Evolutionary conservation across 257 asterid genomes (phyloP).

Genomic region (Thymus quinquecostatus): DNA sequence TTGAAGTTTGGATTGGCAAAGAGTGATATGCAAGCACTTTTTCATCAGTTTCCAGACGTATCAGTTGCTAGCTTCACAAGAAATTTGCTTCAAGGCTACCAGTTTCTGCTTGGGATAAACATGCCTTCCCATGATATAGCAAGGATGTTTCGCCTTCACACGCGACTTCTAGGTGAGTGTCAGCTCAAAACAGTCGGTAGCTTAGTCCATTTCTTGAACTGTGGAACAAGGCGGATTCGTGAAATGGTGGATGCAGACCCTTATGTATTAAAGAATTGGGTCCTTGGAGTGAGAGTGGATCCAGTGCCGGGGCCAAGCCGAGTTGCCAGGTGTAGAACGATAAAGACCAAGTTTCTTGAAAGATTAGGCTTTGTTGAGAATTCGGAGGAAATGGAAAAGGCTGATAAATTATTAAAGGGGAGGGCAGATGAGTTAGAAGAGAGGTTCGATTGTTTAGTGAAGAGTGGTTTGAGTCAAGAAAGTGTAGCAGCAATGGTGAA

Average conservation of each 20-base stretch:
- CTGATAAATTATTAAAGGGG: conserved; percentile 58
- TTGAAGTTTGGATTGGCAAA: too few species aligned
- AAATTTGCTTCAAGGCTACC: conserved; percentile 46
- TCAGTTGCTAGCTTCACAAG: conserved; percentile 41
- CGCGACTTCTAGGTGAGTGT: conserved; percentile 56
- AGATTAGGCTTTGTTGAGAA: conserved; percentile 60
- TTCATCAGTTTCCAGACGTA: conserved; percentile 39
- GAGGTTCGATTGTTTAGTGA: conserved; percentile 64
- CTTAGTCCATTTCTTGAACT: conserved; percentile 37
- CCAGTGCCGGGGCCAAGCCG: conserved; percentile 31
- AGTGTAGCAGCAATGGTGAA: conserved; percentile 50
- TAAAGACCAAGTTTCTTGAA: conserved; percentile 19
- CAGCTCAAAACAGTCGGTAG: conserved; percentile 45
- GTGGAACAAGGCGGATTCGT: conserved; percentile 43
- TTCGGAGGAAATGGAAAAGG: conserved; percentile 54
- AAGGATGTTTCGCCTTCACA: conserved; percentile 36
- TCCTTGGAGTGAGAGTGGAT: conserved; percentile 43
- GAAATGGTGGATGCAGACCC: conserved; percentile 37
- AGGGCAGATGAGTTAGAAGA: conserved; percentile 65
- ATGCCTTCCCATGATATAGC: conserved; percentile 47
- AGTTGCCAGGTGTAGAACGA: conserved; percentile 3
- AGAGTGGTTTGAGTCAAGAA: conserved; percentile 23
- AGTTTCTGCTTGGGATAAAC: conserved; percentile 50
- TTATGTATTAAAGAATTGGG: conserved; percentile 48
- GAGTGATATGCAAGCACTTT: too few species aligned